Evolutionary conservation across 257 asterid genomes (phyloP).

Genomic region (Capsicum chinense): DNA sequence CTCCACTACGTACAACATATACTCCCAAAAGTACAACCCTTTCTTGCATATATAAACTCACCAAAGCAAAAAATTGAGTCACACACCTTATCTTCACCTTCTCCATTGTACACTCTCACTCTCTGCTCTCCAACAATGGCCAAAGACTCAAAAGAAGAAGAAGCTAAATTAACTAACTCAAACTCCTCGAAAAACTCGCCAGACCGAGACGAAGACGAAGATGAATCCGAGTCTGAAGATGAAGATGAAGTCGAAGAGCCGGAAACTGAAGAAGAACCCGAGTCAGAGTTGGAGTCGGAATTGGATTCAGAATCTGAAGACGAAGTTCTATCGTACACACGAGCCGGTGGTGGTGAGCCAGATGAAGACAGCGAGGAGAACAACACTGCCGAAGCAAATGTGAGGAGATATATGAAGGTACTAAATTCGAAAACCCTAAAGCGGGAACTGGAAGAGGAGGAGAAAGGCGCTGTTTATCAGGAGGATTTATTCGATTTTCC

Average conservation of each 20-base stretch:
- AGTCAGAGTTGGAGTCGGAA: too few species aligned
- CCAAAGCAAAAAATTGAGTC: too few species aligned
- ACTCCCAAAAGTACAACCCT: background rate
- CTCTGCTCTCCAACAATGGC: slow-evolving; percentile 22
- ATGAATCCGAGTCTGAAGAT: background rate
- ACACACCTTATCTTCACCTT: too few species aligned
- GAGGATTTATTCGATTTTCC: slow-evolving; percentile 80
- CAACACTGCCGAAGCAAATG: slow-evolving; percentile 57
- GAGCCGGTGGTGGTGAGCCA: slow-evolving; percentile 27
- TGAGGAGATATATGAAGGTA: slow-evolving; percentile 43
- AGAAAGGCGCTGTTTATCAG: slow-evolving; percentile 27
- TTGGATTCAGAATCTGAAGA: slow-evolving; percentile 29
- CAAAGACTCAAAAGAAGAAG: background rate
- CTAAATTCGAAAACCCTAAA: slow-evolving; percentile 52
- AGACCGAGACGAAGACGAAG: background rate
- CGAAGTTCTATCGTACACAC: too few species aligned
- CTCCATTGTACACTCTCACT: background rate
- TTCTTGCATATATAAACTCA: background rate
- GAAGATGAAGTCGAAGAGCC: slow-evolving; percentile 36
- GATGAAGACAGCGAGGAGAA: slow-evolving; percentile 38
- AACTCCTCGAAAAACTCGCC: background rate
- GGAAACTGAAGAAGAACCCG: background rate
- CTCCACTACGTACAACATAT: background rate
- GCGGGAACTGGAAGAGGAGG: slow-evolving; percentile 53
- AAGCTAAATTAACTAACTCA: background rate